Evolutionary conservation across 768 basidiomycete genomes (phyloP), one percentile per base, ranked within the genome.

Genomic region (Amanita exitialis): DNA sequence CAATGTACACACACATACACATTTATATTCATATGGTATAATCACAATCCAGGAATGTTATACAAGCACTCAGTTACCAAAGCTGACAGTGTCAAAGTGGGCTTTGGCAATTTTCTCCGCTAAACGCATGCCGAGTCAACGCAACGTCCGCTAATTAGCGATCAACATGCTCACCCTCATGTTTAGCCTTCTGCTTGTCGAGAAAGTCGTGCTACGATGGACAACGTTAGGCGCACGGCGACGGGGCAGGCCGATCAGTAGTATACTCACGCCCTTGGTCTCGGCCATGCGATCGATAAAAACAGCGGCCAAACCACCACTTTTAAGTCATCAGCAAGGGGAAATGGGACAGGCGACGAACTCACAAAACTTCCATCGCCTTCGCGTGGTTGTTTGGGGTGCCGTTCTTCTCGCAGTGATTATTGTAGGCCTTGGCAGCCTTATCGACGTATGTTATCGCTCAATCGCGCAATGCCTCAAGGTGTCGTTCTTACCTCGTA

Each of bases 391-490:
- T 62, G 13, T 53, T 58, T 3, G 77, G 71, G 57, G 73, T 55
- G 37, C 85, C 86, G 21, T 82, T 68, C 35, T 46, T 59, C 34
- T 50, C 69, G 25, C 58, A 44, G 64, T 87, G 85, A 0, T 78
- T 56, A 56, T 86, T 72, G 59, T 77, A 86, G 1, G 78, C 74
- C 61, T 82, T 85, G 43, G 73, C 74, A 51, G 83, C 83, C 81
- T 80, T 53, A 27, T 27, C 37, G 12, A 39, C n/a, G 20, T 13
- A 25, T 20, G 27, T 49, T 36, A 21, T 35, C 27, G 18, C 28
- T 13, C 20, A 21, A 38, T 32, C 38, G 21, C 37, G 10, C 25
- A 4, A n/a, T 25, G 20, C 16, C 12, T n/a, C 32, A 18, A 44
- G 38, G 12, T 4, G 16, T 21, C 10, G 10, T 21, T 44, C 64